A percentile compares a stretch with the other conserved stretches of the same genome.
phyloP scores from a whole-genome alignment of 805 yeast genomes.

The Candida alai region DNA sequence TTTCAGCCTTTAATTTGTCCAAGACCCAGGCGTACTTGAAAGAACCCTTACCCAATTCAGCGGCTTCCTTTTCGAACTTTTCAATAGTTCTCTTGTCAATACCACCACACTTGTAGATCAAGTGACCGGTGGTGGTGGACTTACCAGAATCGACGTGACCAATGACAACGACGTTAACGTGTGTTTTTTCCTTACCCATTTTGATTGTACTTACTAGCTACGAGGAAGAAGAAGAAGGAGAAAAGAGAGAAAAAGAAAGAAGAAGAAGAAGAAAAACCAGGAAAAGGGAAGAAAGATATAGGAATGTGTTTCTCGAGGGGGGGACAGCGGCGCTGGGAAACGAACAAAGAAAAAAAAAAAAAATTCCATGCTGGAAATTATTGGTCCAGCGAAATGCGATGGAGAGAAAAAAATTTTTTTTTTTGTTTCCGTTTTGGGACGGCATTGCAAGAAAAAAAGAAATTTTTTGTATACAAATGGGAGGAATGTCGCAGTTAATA shows the following conservation, averaged over 20 bases:
- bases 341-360: too few relatives aligned
- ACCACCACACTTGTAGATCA: constrained; percentile 99
- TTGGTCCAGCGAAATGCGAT: too few relatives aligned
- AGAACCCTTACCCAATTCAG: constrained; percentile 95
- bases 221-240: constrained; percentile 5
- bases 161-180: constrained; percentile 99
- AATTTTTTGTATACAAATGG: too few relatives aligned
- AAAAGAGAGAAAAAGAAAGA: constrained; percentile 4
- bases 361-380: too few relatives aligned
- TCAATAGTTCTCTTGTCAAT: constrained; percentile 98
- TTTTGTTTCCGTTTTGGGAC: too few relatives aligned
- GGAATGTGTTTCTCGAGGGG: too few relatives aligned
- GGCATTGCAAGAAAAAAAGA: too few relatives aligned
- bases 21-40: constrained; percentile 98
- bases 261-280: too few relatives aligned
- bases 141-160: constrained; percentile 98
- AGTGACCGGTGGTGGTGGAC: constrained; percentile 99
- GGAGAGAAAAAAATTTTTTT: too few relatives aligned
- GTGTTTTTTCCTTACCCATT: constrained; percentile 93
- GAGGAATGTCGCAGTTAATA: too few relatives aligned
- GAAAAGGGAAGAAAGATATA: too few relatives aligned
- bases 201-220: constrained; percentile 3
- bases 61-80: constrained; percentile 98
- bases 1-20: constrained; percentile 93
- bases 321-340: too few relatives aligned